Evolutionary conservation across 768 basidiomycete genomes (phyloP).

Genomic region (Mycena galopus): DNA sequence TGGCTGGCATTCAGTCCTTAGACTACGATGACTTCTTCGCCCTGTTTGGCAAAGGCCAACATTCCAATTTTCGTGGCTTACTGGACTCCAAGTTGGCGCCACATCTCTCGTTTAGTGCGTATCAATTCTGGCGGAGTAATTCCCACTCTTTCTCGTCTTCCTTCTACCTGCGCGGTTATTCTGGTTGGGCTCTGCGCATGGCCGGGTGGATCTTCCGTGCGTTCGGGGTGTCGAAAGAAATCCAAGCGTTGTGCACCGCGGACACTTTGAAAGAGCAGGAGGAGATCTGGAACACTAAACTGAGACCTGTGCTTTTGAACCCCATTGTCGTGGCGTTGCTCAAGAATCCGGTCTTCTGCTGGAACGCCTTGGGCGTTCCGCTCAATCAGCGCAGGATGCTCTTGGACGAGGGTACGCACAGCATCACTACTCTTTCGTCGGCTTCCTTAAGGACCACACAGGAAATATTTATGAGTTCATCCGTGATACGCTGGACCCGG

Average conservation of each 20-base stretch:
- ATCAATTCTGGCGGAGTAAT: slow-evolving; percentile 83
- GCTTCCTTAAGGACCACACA: neutral
- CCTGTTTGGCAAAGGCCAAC: slow-evolving; percentile 76
- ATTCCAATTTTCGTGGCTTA: slow-evolving; percentile 69
- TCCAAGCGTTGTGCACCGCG: slow-evolving; percentile 66
- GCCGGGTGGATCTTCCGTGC: slow-evolving; percentile 69
- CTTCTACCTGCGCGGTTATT: slow-evolving; percentile 80
- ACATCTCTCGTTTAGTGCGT: slow-evolving; percentile 76
- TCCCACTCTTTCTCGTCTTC: slow-evolving; percentile 61
- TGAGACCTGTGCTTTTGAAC: slow-evolving; percentile 74
- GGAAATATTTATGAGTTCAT: slow-evolving; percentile 62
- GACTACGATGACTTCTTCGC: slow-evolving; percentile 73
- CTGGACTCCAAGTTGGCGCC: slow-evolving; percentile 75
- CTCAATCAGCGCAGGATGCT: slow-evolving; percentile 75
- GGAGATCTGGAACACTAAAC: slow-evolving; percentile 69
- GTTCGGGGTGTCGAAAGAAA: slow-evolving; percentile 70
- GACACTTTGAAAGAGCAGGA: slow-evolving; percentile 70
- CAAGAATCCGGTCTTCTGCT: slow-evolving; percentile 69
- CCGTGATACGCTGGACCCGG: slow-evolving; percentile 64
- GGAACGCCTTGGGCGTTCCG: slow-evolving; percentile 87
- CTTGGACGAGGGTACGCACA: slow-evolving; percentile 57
- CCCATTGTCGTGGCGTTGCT: slow-evolving; percentile 68
- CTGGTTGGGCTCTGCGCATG: slow-evolving; percentile 75
- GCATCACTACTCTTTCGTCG: neutral
- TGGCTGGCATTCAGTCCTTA: slow-evolving; percentile 71